Evolutionary conservation across 495 filamentous ascomycete species (phyloP).

Genomic region (Corynascus novoguineensis): DNA sequence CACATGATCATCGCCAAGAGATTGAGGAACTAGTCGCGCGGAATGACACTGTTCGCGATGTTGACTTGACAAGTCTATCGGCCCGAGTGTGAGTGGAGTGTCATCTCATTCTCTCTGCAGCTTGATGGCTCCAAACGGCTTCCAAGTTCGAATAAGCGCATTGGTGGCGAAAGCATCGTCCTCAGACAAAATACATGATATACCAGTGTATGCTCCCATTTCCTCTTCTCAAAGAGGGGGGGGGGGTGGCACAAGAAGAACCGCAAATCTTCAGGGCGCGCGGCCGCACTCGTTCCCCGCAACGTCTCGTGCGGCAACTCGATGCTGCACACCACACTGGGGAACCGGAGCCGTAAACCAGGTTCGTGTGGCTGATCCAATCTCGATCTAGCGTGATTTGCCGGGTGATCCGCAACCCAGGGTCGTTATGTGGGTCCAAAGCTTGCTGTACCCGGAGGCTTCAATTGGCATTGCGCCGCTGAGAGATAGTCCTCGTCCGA

Average conservation of each 20-base stretch:
- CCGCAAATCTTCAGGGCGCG: no score
- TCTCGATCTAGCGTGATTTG: slow-evolving; percentile 25
- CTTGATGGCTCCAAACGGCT: not conserved
- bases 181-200: no score
- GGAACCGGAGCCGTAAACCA: slow-evolving; percentile 20
- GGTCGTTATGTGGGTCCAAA: not conserved
- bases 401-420: slow-evolving; percentile 19
- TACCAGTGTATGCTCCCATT: no score
- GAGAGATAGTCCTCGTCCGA: not conserved
- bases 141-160: not conserved
- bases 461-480: no score
- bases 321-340: slow-evolving; percentile 5
- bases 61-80: not conserved
- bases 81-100: not conserved
- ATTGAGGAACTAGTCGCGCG: not conserved
- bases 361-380: slow-evolving; percentile 25
- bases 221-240: no score
- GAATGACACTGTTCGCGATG: not conserved
- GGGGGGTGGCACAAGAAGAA: no score
- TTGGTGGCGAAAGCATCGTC: not conserved
- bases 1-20: not conserved
- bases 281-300: not conserved
- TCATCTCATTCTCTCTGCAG: not conserved
- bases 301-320: not conserved
- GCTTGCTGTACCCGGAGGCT: not conserved